Evolutionary conservation across 257 asterid genomes (phyloP).

Genomic region (Schizonepeta tenuifolia): DNA sequence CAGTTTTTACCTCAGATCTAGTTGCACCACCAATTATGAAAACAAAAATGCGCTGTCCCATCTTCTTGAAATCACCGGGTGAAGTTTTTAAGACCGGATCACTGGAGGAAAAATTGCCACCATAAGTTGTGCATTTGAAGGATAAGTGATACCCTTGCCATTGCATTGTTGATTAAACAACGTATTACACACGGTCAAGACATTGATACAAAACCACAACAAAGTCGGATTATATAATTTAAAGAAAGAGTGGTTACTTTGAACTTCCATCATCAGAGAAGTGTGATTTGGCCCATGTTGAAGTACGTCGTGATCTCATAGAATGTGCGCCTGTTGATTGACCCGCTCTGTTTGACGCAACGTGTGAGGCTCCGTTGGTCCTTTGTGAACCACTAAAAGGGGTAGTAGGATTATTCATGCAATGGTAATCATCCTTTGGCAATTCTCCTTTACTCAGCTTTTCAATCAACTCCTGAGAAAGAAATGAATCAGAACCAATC

Average conservation of each 20-base stretch:
- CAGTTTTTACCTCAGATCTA: slow-evolving; percentile 71
- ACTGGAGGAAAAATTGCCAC: slow-evolving; percentile 39
- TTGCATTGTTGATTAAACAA: background rate
- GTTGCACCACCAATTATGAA: slow-evolving; percentile 93
- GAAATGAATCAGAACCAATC: slow-evolving; percentile 11
- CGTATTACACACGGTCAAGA: background rate
- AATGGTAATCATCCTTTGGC: slow-evolving; percentile 69
- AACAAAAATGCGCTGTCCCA: slow-evolving; percentile 81
- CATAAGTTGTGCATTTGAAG: background rate
- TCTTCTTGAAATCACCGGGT: slow-evolving; percentile 60
- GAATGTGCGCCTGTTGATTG: slow-evolving; percentile 57
- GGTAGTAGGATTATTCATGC: slow-evolving; percentile 60
- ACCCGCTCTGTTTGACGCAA: slow-evolving; percentile 49
- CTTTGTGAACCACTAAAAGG: slow-evolving; percentile 34
- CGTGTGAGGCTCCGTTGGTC: slow-evolving; percentile 41
- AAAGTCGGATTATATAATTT: background rate
- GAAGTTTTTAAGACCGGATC: slow-evolving; percentile 54
- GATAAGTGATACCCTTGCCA: background rate
- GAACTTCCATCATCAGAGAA: slow-evolving; percentile 72
- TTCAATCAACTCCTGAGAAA: slow-evolving; percentile 66
- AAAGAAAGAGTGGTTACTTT: slow-evolving; percentile 48
- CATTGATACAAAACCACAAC: background rate
- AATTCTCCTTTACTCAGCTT: slow-evolving; percentile 70
- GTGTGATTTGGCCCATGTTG: slow-evolving; percentile 77
- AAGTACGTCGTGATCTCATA: slow-evolving; percentile 83